A percentile compares a stretch with the other conserved stretches of the same genome.
Conservation (phyloP, 129 eudicot genomes). For the Artemisia argyi region DNA sequence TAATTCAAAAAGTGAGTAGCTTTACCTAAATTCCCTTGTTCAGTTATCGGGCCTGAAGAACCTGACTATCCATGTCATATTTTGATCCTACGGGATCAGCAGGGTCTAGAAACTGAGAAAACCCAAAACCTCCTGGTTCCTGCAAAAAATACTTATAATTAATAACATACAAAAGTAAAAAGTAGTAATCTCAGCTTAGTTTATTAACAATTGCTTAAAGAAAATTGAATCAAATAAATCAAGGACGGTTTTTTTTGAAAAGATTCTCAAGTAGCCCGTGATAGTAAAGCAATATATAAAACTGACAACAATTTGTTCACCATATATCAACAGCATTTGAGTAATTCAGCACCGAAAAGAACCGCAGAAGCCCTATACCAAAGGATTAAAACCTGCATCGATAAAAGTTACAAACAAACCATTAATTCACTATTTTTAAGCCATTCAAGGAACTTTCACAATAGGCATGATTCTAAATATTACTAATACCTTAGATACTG, state of each 20-base stretch:
- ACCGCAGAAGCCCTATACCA: too few relatives aligned
- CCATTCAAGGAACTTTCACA: too few relatives aligned
- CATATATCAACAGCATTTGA: too few relatives aligned
- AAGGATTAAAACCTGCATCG: too few relatives aligned
- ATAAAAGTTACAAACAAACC: too few relatives aligned
- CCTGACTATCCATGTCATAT: slow-evolving; percentile 76
- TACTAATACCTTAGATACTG: too few relatives aligned
- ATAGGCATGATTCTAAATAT: too few relatives aligned
- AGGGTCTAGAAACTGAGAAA: slow-evolving; percentile 78
- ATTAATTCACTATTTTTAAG: too few relatives aligned
- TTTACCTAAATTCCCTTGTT: slow-evolving; percentile 42
- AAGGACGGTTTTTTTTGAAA: neutral
- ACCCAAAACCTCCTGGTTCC: slow-evolving; percentile 91
- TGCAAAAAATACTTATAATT: slow-evolving; percentile 14
- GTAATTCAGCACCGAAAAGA: too few relatives aligned
- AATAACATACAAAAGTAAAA: neutral
- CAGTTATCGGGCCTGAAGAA: slow-evolving; percentile 63
- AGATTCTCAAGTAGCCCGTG: slow-evolving; percentile 33
- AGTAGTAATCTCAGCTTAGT: slow-evolving; percentile 4
- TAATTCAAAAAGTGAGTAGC: neutral
- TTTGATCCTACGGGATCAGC: slow-evolving; percentile 85
- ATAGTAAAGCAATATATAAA: slow-evolving; percentile 5
- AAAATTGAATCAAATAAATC: neutral
- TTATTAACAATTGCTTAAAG: slow-evolving; percentile 3
- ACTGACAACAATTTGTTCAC: too few relatives aligned